These are phyloP conservation scores for Hylodesmum podocarpum DNA, from an alignment of 306 rosid species.

Conservation along the genomic window DNA sequence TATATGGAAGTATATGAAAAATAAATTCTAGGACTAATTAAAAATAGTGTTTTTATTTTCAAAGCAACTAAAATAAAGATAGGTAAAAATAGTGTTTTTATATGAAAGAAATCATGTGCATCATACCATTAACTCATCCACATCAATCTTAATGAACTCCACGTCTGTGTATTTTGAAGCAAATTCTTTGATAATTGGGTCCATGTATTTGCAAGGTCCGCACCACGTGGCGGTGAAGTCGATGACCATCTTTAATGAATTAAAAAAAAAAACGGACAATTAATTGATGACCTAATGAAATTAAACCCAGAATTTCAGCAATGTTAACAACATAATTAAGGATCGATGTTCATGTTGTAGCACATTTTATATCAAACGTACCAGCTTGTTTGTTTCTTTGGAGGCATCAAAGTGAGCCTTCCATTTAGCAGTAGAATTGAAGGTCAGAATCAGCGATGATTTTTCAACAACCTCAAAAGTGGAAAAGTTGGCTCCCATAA, in stretches of 20 bases:
- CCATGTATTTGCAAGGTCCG: constrained; percentile 76
- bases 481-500: constrained; percentile 54
- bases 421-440: constrained; percentile 63
- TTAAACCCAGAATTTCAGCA: not conserved
- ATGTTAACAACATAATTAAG: not conserved
- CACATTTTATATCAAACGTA: constrained; percentile 7
- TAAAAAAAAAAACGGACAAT: not conserved
- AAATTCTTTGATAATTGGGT: constrained; percentile 55
- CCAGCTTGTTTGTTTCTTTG: constrained; percentile 61
- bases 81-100: not conserved
- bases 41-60: too few species aligned
- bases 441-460: constrained; percentile 37
- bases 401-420: constrained; percentile 51
- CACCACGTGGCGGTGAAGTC: constrained; percentile 92
- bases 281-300: not conserved
- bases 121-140: constrained; percentile 57
- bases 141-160: constrained; percentile 72
- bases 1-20: too few species aligned
- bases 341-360: not conserved
- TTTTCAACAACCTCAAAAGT: not conserved
- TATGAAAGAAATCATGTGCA: not conserved
- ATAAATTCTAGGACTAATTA: not conserved
- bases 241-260: constrained; percentile 60
- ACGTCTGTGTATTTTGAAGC: constrained; percentile 53
- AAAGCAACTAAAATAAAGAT: too few species aligned